A percentile compares a stretch with the other conserved stretches of the same genome.
Conservation (phyloP, 2,329 filamentous ascomycete genomes). For the Epichloe coenophiala region DNA sequence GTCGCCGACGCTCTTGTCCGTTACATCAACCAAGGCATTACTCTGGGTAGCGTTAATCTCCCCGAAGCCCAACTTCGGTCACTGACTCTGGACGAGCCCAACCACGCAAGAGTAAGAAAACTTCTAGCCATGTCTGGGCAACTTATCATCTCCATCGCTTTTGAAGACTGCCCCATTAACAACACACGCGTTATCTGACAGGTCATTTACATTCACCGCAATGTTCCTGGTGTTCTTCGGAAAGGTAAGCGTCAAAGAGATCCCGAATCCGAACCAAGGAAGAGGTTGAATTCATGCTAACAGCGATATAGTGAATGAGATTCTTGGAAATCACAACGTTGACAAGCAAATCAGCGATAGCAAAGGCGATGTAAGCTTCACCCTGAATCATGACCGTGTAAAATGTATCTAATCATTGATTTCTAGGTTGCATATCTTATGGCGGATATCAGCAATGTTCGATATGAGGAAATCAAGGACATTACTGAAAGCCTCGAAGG, state of each 20-base stretch:
- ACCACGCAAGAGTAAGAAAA: slow-evolving; percentile 60
- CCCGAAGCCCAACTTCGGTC: slow-evolving; percentile 87
- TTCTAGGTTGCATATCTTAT: slow-evolving; percentile 76
- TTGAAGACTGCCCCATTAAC: slow-evolving; percentile 7
- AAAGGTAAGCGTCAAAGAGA: slow-evolving; percentile 39
- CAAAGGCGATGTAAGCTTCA: slow-evolving; percentile 59
- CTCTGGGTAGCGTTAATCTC: slow-evolving; percentile 85
- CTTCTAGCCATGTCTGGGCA: neutral
- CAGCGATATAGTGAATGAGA: slow-evolving; percentile 62
- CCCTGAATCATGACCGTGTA: neutral
- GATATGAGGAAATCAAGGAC: slow-evolving; percentile 67
- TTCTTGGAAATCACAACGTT: slow-evolving; percentile 89
- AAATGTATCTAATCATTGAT: neutral
- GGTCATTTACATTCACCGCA: slow-evolving; percentile 93
- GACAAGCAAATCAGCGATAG: slow-evolving; percentile 98
- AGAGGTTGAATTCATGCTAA: neutral
- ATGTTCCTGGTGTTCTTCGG: slow-evolving; percentile 86
- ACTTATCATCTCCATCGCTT: neutral
- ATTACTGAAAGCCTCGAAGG: slow-evolving; percentile 73
- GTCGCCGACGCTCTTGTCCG: slow-evolving; percentile 77
- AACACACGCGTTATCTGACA: slow-evolving; percentile 13
- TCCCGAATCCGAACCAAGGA: neutral
- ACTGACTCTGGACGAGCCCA: slow-evolving; percentile 77
- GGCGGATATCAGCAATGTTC: slow-evolving; percentile 89
- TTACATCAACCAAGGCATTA: slow-evolving; percentile 93